Base-by-base conservation (phyloP, 2,329 filamentous ascomycete genomes). In the Stromatinia cepivora region DNA sequence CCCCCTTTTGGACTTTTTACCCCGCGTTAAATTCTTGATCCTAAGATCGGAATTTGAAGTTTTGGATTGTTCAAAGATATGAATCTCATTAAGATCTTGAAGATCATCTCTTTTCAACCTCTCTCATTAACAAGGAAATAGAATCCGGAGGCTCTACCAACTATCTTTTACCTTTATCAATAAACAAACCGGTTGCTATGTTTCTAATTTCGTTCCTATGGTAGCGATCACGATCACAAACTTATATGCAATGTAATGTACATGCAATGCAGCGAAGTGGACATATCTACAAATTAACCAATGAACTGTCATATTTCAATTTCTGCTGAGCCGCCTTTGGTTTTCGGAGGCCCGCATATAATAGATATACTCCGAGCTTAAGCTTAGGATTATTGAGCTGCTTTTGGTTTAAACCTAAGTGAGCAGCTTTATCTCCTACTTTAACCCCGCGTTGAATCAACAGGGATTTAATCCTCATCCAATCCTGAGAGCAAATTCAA, bases 161-260 rank as follows among this genome's bases (percentile, higher is more conserved):
- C 4, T 15, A 7, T 25, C 4, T 31, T 34, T 1, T 45, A n/a
- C 25, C n/a, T 28, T 25, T n/a, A 10, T 62, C 58, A 62, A n/a
- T 34, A 62, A 62, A 62, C 42, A 62, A 62, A 48, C 10, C n/a
- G 42, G 58, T 48, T 62, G 58, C 58, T 48, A 48, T 61, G 58
- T 42, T 59, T 39, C 56, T 58, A 54, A 54, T 54, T 31, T n/a
- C 58, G 42, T 34, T 46, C 6, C 20, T 54, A 54, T 53, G 25
- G 52, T 34, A 22, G 52, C 52, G 52, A 54, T 54, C 52, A 54
- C 28, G 52, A 54, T 22, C 52, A 54, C 52, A 54, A 31, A 10
- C 28, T 34, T 11, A n/a, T 45, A 15, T 25, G 10, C 28, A 11
- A 17, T 25, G 11, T 42, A 13, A 57, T 42, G 34, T 53, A 9